A percentile compares a stretch with the other conserved stretches of the same genome.
phyloP scores from a whole-genome alignment of 441 rosid species.

The Rhodomyrtus psidioides region DNA sequence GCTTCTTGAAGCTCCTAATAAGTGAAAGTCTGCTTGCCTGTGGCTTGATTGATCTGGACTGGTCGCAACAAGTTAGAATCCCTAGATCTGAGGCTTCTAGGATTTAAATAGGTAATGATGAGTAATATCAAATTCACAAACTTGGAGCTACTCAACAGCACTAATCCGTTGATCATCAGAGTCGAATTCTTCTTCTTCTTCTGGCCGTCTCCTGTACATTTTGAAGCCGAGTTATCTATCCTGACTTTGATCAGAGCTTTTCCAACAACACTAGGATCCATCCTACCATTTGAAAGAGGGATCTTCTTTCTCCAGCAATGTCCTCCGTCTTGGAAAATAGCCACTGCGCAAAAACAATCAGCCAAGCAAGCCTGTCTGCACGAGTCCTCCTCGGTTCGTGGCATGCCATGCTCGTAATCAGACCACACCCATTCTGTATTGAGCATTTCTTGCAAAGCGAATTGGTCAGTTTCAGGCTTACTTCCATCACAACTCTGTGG shows the following conservation, averaged over 20 bases:
- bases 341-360: constrained; percentile 19
- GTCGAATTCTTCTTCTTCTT: constrained; percentile 3
- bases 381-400: constrained; percentile 7
- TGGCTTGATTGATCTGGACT: neutral
- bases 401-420: neutral
- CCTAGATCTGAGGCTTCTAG: neutral
- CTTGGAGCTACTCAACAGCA: neutral
- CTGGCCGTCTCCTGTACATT: neutral
- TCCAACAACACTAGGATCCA: neutral
- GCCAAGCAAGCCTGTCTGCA: constrained; percentile 20
- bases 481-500: constrained; percentile 18
- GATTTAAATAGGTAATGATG: neutral
- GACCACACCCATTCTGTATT: constrained; percentile 7
- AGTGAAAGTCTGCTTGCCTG: neutral
- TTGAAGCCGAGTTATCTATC: neutral
- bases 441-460: neutral
- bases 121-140: neutral
- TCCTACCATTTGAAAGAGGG: constrained; percentile 21
- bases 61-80: neutral
- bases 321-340: neutral
- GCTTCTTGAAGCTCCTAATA: neutral
- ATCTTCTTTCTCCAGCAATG: constrained; percentile 25
- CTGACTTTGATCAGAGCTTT: constrained; percentile 14
- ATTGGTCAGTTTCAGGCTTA: neutral
- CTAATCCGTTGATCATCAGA: neutral